Evolutionary conservation across 768 basidiomycete species (phyloP).

Genomic region (Hygrophoropsis aurantiaca): DNA sequence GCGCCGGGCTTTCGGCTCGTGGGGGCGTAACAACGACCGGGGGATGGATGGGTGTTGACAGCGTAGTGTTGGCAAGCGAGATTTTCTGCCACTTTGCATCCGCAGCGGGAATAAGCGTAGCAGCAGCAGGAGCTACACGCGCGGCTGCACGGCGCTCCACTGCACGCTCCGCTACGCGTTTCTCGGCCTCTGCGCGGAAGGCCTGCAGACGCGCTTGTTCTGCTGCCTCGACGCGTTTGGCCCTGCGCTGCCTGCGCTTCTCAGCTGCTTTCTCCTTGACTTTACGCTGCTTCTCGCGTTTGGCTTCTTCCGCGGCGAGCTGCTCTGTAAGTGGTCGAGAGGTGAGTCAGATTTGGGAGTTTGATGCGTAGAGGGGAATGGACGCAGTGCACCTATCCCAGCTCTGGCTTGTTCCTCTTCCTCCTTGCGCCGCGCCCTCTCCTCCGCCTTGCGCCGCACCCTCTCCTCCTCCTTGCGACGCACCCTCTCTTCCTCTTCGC

Average conservation of each 20-base stretch:
- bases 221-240: conserved; percentile 46
- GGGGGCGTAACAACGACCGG: conserved; percentile 36
- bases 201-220: conserved; percentile 60
- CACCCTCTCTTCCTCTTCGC: conserved; percentile 53
- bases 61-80: conserved; percentile 25
- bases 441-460: too few relatives aligned
- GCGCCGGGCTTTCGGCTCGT: conserved; percentile 53
- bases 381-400: conserved; percentile 52
- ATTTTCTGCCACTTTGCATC: conserved; percentile 19
- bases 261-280: conserved; percentile 57
- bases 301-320: conserved; percentile 57
- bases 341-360: conserved; percentile 18
- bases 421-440: conserved; percentile 16
- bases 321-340: conserved; percentile 51
- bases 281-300: conserved; percentile 54
- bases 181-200: conserved; percentile 73
- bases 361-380: conserved; percentile 1
- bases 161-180: conserved; percentile 55
- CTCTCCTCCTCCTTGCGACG: conserved; percentile 45
- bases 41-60: conserved; percentile 28
- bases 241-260: conserved; percentile 52
- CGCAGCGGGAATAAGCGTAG: conserved; percentile 10
- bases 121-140: conserved; percentile 29
- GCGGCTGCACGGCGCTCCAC: conserved; percentile 36
- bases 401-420: conserved; percentile 45